phyloP scores from a whole-genome alignment of 257 asterid species.

The Salvia hispanica region DNA sequence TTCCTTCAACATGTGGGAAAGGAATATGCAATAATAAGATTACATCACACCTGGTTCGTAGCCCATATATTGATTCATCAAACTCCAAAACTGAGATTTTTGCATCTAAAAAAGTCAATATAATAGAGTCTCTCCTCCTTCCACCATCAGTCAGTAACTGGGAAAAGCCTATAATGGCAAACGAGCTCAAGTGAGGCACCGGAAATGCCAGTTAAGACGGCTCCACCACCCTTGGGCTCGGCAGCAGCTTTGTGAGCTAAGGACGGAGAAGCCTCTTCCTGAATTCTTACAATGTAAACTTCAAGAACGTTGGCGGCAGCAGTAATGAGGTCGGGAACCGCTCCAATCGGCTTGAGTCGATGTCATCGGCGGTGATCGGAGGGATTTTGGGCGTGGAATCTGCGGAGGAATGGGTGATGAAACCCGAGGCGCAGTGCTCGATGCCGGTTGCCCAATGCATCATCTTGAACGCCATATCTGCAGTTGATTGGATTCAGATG shows the following conservation, averaged over 20 bases:
- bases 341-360: no score
- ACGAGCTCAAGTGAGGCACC: conserved; percentile 83
- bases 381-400: no score
- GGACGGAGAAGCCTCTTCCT: conserved; percentile 53
- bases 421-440: no score
- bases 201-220: conserved; percentile 74
- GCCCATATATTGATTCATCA: conserved; percentile 86
- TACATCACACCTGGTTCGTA: conserved; percentile 72
- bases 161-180: conserved; percentile 74
- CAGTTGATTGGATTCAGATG: background rate
- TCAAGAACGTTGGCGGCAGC: conserved; percentile 86
- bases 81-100: conserved; percentile 87
- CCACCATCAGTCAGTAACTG: conserved; percentile 70
- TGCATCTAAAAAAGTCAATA: conserved; percentile 84
- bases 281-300: conserved; percentile 68
- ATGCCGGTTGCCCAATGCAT: conserved; percentile 94
- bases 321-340: conserved; percentile 73
- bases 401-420: no score
- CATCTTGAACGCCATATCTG: conserved; percentile 71
- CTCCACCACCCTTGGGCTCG: conserved; percentile 73
- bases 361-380: no score
- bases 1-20: conserved; percentile 12
- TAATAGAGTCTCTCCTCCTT: conserved; percentile 80
- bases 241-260: conserved; percentile 43
- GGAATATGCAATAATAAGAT: conserved; percentile 21